Conservation (phyloP, 805 yeast species). For the Candida pseudofarinosa region DNA sequence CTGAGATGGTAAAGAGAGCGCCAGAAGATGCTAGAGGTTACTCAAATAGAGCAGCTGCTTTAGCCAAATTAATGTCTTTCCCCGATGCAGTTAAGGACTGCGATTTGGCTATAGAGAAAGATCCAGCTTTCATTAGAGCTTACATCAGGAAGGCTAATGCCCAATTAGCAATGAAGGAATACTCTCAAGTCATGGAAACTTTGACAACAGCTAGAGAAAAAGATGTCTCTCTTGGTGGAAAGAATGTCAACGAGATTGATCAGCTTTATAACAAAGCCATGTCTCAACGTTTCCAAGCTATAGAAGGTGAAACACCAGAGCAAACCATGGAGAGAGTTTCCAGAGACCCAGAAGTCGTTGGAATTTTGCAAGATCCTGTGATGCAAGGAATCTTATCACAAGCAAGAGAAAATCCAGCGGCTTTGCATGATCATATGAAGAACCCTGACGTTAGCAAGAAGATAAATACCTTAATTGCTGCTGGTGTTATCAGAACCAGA, state of each 20-base stretch:
- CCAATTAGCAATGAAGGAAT: slow-evolving; percentile 86
- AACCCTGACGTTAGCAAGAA: slow-evolving; percentile 90
- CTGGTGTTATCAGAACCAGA: slow-evolving; percentile 93
- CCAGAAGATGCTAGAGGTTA: slow-evolving; percentile 96
- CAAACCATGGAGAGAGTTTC: slow-evolving; percentile 88
- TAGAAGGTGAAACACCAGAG: slow-evolving; percentile 88
- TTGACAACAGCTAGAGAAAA: slow-evolving; percentile 71
- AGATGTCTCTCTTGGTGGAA: slow-evolving; percentile 63
- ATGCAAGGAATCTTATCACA: slow-evolving; percentile 94
- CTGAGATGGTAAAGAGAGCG: slow-evolving; percentile 95
- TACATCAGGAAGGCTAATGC: slow-evolving; percentile 96
- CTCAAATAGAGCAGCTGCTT: slow-evolving; percentile 97
- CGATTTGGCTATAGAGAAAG: slow-evolving; percentile 81
- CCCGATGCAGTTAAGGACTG: slow-evolving; percentile 95
- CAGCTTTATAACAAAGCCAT: slow-evolving; percentile 74
- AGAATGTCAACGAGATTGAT: slow-evolving; percentile 72
- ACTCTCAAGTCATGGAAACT: slow-evolving; percentile 75
- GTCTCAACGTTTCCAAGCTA: slow-evolving; percentile 73
- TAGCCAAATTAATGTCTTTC: slow-evolving; percentile 91
- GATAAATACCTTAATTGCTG: slow-evolving; percentile 86
- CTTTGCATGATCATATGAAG: slow-evolving; percentile 95
- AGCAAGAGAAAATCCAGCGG: slow-evolving; percentile 94
- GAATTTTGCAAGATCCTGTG: slow-evolving; percentile 87
- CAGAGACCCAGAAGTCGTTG: slow-evolving; percentile 90
- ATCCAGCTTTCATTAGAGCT: slow-evolving; percentile 88